Conservation (phyloP, 495 filamentous ascomycete genomes). For the Trichoderma gamsii region DNA sequence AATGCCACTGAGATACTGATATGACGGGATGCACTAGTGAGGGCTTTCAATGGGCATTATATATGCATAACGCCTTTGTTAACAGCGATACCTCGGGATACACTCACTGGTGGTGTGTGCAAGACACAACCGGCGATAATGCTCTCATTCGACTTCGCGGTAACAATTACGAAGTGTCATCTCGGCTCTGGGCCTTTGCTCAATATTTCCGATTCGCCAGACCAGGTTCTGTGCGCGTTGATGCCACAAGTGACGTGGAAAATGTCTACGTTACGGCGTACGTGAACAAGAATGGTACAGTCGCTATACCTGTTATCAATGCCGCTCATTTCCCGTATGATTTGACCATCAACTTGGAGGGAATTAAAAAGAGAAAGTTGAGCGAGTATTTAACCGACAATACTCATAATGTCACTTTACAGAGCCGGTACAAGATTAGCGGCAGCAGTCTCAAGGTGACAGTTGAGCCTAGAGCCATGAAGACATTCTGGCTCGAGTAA, state of each 20-base stretch:
- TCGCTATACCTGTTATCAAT: slow-evolving; percentile 38
- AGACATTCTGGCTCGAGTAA: slow-evolving; percentile 17
- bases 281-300: slow-evolving; percentile 38
- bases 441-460: slow-evolving; percentile 5
- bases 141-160: slow-evolving; percentile 31
- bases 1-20: no score
- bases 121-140: slow-evolving; percentile 35
- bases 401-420: slow-evolving; percentile 13
- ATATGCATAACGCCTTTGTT: slow-evolving; percentile 39
- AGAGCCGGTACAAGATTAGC: not conserved
- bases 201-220: slow-evolving; percentile 38
- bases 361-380: slow-evolving; percentile 5
- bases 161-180: slow-evolving; percentile 30
- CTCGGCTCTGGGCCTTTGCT: slow-evolving; percentile 46
- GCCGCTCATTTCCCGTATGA: slow-evolving; percentile 27
- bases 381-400: slow-evolving; percentile 15
- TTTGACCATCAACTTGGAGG: slow-evolving; percentile 20
- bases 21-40: slow-evolving; percentile 26
- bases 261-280: slow-evolving; percentile 38
- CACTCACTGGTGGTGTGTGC: slow-evolving; percentile 46
- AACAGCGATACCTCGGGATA: slow-evolving; percentile 37
- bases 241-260: slow-evolving; percentile 22
- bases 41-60: slow-evolving; percentile 48
- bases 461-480: slow-evolving; percentile 15
- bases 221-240: slow-evolving; percentile 36